Base-by-base conservation (phyloP, 2,329 filamentous ascomycete species). In the Macroventuria anomochaeta region DNA sequence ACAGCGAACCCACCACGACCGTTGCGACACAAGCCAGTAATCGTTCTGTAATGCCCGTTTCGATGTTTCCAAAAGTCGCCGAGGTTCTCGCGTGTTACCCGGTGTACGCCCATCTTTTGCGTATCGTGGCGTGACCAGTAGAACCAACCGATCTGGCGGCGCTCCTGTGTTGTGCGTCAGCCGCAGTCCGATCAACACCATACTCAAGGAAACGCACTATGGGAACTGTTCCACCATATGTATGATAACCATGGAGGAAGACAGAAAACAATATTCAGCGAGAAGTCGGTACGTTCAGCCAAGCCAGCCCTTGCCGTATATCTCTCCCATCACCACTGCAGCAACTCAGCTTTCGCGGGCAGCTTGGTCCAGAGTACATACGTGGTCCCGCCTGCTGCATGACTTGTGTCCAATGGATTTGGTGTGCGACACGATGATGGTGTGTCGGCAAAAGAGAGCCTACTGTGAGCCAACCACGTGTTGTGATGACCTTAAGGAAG, bases 401-500 rank as follows among this genome's bases (percentile, higher is more conserved):
- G 6, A 63, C 37, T 5, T 59, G 49, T 4, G 58, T 50, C 62
- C 62, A 64, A n/a, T 58, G 54, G 12, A 63, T 55, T 10, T 57
- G 46, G 10, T 64, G 62, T 5, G 57, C 58, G 37, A 64, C 53
- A 11, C 47, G 55, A 21, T 58, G 58, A 8, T 50, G 58, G 7
- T 50, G 38, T 3, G 43, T 57, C 2, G 53, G 47, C 8, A 47
- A n/a, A 5, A 52, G 47, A 37, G 53, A 48, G 33, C 47, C 43
- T 12, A 43, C 53, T 26, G 58, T 57, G 23, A 64, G 53, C 62
- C 62, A 64, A 40, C 62, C 62, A 38, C 57, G 46, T 5, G 58
- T 58, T 10, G 40, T 41, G n/a, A 54, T 42, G 10, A 54, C 53
- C 60, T 64, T 55, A 5, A n/a, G 18, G 21, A 31, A 28, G 5